A percentile compares a stretch with the other conserved stretches of the same genome.
These are phyloP conservation scores for Syzygium grande DNA, from an alignment of 345 rosid species.

Conservation along the genomic window DNA sequence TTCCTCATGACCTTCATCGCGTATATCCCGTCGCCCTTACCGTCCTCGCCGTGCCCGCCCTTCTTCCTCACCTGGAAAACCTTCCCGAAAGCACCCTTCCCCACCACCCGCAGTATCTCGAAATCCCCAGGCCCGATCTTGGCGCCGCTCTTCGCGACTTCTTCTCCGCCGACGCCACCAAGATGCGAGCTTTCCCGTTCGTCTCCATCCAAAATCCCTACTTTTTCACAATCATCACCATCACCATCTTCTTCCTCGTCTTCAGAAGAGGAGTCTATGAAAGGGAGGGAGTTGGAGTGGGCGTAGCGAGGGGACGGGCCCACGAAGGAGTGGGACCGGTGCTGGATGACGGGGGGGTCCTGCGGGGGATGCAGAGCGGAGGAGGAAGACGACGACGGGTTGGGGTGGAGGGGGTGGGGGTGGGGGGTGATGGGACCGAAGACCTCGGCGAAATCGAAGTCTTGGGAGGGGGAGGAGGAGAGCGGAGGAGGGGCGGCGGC, in stretches of 20 bases:
- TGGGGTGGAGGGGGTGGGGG: conserved; percentile 17
- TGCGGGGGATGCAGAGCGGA: conserved; percentile 4
- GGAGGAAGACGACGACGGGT: conserved; percentile 1
- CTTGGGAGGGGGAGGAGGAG: conserved; percentile 5
- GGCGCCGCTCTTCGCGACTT: not conserved
- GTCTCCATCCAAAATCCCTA: not conserved
- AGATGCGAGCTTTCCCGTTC: not conserved
- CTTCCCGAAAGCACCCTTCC: conserved; percentile 68
- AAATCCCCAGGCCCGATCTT: conserved; percentile 54
- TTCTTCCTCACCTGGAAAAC: conserved; percentile 57
- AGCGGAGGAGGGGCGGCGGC: not conserved
- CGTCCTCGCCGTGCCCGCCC: conserved; percentile 3
- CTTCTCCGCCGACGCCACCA: not conserved
- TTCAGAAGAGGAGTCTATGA: conserved; percentile 9
- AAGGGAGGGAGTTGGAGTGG: conserved; percentile 29
- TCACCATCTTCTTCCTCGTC: conserved; percentile 14
- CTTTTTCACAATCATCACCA: not conserved
- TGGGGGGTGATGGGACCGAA: conserved; percentile 45
- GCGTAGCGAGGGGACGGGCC: conserved; percentile 74
- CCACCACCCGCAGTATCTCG: conserved; percentile 56
- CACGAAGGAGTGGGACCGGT: conserved; percentile 64
- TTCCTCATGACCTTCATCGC: conserved; percentile 83
- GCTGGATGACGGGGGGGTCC: conserved; percentile 47
- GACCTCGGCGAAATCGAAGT: conserved; percentile 50
- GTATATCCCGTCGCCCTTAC: conserved; percentile 56